A percentile compares a stretch with the other conserved stretches of the same genome.
phyloP scores from a whole-genome alignment of 164 flowering plant species.

The Platanus orientalis region DNA sequence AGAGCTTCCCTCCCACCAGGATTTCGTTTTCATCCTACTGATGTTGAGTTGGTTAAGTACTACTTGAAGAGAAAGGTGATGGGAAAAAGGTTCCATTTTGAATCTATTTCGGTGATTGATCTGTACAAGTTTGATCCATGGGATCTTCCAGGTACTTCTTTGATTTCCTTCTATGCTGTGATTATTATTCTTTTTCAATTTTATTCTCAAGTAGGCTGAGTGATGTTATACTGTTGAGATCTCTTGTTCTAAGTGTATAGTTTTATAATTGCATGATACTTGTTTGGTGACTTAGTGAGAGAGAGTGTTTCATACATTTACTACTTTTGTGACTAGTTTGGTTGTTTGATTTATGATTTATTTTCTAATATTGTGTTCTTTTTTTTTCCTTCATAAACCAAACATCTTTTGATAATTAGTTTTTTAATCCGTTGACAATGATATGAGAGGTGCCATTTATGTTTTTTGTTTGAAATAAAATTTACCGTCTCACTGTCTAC shows the following conservation, averaged over 20 bases:
- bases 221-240: background rate
- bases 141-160: slow-evolving; percentile 74
- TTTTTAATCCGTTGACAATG: too few species aligned
- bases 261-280: background rate
- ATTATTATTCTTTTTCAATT: too few species aligned
- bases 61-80: slow-evolving; percentile 63
- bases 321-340: too few species aligned
- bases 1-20: slow-evolving; percentile 56
- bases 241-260: background rate
- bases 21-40: slow-evolving; percentile 87
- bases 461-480: background rate
- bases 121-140: slow-evolving; percentile 67
- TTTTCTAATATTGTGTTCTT: too few species aligned
- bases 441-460: background rate
- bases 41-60: slow-evolving; percentile 65
- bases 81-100: slow-evolving; percentile 34
- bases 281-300: too few species aligned
- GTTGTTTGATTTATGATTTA: too few species aligned
- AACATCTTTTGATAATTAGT: too few species aligned
- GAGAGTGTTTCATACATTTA: too few species aligned
- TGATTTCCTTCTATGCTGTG: background rate
- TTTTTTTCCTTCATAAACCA: too few species aligned
- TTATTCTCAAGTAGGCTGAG: too few species aligned
- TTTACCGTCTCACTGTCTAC: too few species aligned
- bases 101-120: slow-evolving; percentile 60